Base-by-base conservation (phyloP, 768 basidiomycete species). In the Pholiota conissans region DNA sequence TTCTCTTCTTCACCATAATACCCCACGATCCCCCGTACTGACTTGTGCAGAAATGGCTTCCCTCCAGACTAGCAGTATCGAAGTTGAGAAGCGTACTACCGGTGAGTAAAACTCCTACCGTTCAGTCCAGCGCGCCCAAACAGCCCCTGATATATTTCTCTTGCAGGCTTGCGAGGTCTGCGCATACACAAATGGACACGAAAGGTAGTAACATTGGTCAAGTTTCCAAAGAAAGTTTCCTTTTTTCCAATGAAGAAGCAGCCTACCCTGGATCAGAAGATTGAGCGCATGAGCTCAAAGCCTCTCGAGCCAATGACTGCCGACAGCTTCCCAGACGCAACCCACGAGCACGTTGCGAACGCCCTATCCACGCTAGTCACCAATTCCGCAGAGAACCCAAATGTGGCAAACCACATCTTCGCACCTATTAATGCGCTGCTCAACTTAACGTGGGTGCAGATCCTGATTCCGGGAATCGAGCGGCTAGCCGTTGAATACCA, bases 401-500 rank as follows among this genome's bases (percentile, higher is more conserved):
- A 74, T 48, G 68, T 74, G 9, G 57, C 58, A 16, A 63, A 70
- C 51, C 63, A 67, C 37, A 72, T 78, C 28, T 73, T 74, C 55
- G 66, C 73, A 10, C 68, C 71, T 2, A 65, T 71, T 26, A 65
- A 68, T 35, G 54, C 59, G 0, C 30, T 77, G 13, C 62, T 62
- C 51, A 61, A 64, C 20, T 55, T 74, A 26, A 71, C 74, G 0
- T 74, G 77, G 74, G 66, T 86, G 34, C 73, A 78, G 58, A 74
- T 69, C 29, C 65, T 84, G 28, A 74, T 87, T 7, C 85, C 85
- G 1, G 81, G 84, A 18, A 73, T 87, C 39, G 77, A 86, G 68
- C 75, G 76, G 54, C 69, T 85, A 22, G 84, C 84, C 3, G 63
- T 67, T 4, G 70, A 76, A 27, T 80, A 81, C 59, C 85, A 87